Base-by-base conservation (phyloP, 805 yeast species). In the Metschnikowia chrysomelidarum region DNA sequence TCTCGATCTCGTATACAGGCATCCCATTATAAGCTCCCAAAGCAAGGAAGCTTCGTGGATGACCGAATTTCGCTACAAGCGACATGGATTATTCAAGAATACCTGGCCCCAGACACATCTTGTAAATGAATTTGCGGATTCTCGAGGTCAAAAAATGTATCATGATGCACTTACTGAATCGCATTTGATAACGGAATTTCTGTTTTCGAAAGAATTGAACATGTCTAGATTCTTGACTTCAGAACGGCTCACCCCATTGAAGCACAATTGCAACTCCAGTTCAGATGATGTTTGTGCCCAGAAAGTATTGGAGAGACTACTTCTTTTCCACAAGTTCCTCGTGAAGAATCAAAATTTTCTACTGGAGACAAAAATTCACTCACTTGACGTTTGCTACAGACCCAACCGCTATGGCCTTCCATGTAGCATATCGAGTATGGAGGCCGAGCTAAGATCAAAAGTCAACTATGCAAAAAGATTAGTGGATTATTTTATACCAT, bases 91-190 rank as follows among this genome's bases (percentile, higher is more conserved):
- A 5, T 41, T 64, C 24, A 52, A 55, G 25, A 11, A 34, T 1
- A 24, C 38, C 3, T 66, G 66, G 66, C 72, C 72, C 5, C 60
- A 51, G 30, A 57, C 53, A 4, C 70, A 67, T 38, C 34, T 62
- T 16, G 46, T 62, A 4, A 38, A 54, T 11, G 66, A 59, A 27
- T 47, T 53, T 29, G 53, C 52, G 19, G 30, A 38, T 13, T 31
- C 32, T 3, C 34, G 39, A 12, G 34, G 38, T 18, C 21, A 41
- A 11, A 19, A 27, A 5, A 19, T 18, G n/a, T 62, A 59, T 40
- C 40, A 53, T 14, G 16, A 38, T 2, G 33, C 31, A 18, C 33
- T 57, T 4, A 19, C 24, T 27, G 22, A 14, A n/a, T 31, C 34
- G 38, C 38, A 32, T 27, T 47, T 47, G 1, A 7, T 4, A 8